Evolutionary conservation across 768 basidiomycete species (phyloP).

Genomic region (Serendipita sp.): DNA sequence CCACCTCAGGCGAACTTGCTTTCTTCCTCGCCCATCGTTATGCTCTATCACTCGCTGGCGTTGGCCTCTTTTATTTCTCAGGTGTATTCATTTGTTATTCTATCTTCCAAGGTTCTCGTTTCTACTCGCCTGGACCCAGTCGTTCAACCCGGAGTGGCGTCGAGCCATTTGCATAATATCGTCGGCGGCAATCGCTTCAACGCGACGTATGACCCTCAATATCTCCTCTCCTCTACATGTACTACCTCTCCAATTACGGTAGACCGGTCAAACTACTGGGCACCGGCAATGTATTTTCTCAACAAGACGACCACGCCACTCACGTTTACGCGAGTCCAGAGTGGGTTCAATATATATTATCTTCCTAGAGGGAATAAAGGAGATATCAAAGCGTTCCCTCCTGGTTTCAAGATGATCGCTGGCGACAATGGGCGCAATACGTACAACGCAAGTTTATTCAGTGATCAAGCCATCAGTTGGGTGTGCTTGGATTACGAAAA

Average conservation of each 20-base stretch:
- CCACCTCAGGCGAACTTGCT: not conserved
- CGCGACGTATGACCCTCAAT: not conserved
- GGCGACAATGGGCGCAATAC: slow-evolving; percentile 33
- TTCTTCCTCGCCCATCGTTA: not conserved
- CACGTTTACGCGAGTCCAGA: not conserved
- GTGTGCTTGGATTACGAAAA: slow-evolving; percentile 28
- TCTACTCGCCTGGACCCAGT: slow-evolving; percentile 19
- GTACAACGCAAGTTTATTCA: slow-evolving; percentile 29
- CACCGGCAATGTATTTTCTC: not conserved
- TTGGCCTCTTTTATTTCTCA: not conserved
- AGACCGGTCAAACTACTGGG: not conserved
- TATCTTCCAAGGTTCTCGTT: not conserved
- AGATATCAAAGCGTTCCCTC: not conserved
- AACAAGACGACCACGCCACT: not conserved
- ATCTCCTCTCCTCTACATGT: not conserved
- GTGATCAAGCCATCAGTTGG: slow-evolving; percentile 26
- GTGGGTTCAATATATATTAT: not conserved
- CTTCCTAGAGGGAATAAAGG: not conserved
- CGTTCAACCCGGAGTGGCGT: slow-evolving; percentile 16
- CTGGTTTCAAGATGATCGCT: slow-evolving; percentile 24
- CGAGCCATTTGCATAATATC: slow-evolving; percentile 18
- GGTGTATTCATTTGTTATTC: slow-evolving; percentile 11
- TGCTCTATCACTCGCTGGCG: not conserved
- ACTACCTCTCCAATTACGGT: slow-evolving; percentile 1
- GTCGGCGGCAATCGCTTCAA: slow-evolving; percentile 18